Evolutionary conservation across 2,329 filamentous ascomycete species (phyloP).

Genomic region (Tricladium varicosporioides): DNA sequence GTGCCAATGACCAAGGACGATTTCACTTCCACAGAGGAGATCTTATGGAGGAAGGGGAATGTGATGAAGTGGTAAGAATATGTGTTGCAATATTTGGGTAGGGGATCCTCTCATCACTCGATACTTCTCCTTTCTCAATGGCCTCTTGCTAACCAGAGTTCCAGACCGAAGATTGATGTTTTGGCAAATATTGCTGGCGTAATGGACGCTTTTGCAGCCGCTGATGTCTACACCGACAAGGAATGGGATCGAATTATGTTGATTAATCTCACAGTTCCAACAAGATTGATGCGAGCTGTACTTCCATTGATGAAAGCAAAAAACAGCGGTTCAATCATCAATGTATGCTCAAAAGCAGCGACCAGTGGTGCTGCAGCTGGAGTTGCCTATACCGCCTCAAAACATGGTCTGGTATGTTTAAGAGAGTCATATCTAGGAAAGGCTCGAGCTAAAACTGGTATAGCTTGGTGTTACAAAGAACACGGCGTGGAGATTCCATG

Average conservation of each 20-base stretch:
- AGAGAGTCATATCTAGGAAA: neutral
- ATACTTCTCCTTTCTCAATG: neutral
- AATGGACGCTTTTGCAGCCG: slow-evolving; percentile 41
- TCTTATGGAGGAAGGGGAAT: slow-evolving; percentile 31
- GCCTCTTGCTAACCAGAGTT: neutral
- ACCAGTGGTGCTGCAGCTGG: slow-evolving; percentile 40
- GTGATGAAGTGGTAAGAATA: slow-evolving; percentile 35
- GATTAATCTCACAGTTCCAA: slow-evolving; percentile 44
- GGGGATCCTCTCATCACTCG: neutral
- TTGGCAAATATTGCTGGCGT: slow-evolving; percentile 46
- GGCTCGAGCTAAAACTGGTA: neutral
- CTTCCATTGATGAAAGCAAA: slow-evolving; percentile 41
- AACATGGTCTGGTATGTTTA: slow-evolving; percentile 40
- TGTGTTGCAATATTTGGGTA: slow-evolving; percentile 32
- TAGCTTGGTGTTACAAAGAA: slow-evolving; percentile 46
- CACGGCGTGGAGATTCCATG: slow-evolving; percentile 44
- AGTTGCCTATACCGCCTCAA: slow-evolving; percentile 45
- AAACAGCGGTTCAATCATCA: slow-evolving; percentile 41
- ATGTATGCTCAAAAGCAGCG: slow-evolving; percentile 39
- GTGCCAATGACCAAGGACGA: slow-evolving; percentile 13
- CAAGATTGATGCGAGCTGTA: slow-evolving; percentile 44
- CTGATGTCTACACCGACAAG: slow-evolving; percentile 38
- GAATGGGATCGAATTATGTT: slow-evolving; percentile 41
- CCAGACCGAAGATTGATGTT: slow-evolving; percentile 37
- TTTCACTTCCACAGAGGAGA: slow-evolving; percentile 38